Evolutionary conservation across 768 basidiomycete genomes (phyloP), one percentile per base, ranked within the genome.

Genomic region (Lentinula edodes): DNA sequence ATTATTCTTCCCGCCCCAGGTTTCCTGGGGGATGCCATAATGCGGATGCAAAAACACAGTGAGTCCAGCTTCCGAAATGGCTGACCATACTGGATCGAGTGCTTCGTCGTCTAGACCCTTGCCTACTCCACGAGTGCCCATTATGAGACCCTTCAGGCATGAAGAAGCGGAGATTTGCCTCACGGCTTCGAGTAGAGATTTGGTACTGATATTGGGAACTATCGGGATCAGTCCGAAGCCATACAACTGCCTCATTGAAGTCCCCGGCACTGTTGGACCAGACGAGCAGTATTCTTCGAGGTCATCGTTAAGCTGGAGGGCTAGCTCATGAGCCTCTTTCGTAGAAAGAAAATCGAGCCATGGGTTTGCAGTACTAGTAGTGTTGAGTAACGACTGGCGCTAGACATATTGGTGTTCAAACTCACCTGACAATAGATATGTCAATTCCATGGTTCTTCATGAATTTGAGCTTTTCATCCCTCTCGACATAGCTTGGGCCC

Each of bases 331-430:
- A 8, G 93, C 93, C 46, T 88, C 82, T 28, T 82, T 68, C 9
- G 89, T 82, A 5, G 87, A 72, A 23, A 95, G 80, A 69, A 94
- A 95, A 72, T 95, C 93, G 39, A 95, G 83, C 93, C 93, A 95
- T 8, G 93, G 93, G 68, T 95, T 95, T 32, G 93, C 93, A 28
- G 90, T 83, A 70, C 91, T 92, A 55, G 28, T 28, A 28, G 28
- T 28, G 28, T 28, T 28, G 28, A 28, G 28, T 28, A 28, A 28
- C 28, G 3, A 28, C 28, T 28, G 28, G 28, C 28, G 28, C 28
- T 28, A 28, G 3, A 28, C 28, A 28, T 28, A 28, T 28, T 3
- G 28, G 28, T 2, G 28, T 28, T 28, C 28, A 28, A 28, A 28
- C 28, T 20, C 60, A 88, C 90, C 89, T 91, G 60, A 92, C 87